These are phyloP conservation scores for Boletus rubroflammeus DNA, from an alignment of 768 basidiomycete species.

Conservation along the genomic window DNA sequence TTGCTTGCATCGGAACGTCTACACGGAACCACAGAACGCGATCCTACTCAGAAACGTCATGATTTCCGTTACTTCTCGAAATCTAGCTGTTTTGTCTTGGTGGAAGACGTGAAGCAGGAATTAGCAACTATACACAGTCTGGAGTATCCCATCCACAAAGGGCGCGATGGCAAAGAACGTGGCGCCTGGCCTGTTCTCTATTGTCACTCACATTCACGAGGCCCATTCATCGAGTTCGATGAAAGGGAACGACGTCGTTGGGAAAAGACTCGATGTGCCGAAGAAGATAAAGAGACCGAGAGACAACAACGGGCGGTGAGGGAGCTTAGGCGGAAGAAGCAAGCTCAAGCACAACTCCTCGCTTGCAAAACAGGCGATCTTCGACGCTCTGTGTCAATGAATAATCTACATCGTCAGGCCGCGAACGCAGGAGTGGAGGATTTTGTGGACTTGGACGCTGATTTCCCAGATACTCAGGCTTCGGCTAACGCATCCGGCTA, in stretches of 20 bases:
- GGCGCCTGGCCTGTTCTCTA: conserved; percentile 82
- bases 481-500: conserved; percentile 72
- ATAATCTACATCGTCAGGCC: conserved; percentile 61
- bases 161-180: conserved; percentile 48
- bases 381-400: conserved; percentile 72
- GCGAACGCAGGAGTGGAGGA: conserved; percentile 40
- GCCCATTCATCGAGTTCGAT: conserved; percentile 74
- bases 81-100: conserved; percentile 72
- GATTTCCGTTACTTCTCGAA: conserved; percentile 86
- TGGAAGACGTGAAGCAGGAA: conserved; percentile 87
- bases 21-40: conserved; percentile 85
- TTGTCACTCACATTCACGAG: conserved; percentile 69
- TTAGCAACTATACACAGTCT: conserved; percentile 80
- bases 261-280: conserved; percentile 49
- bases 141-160: conserved; percentile 65
- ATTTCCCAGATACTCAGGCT: conserved; percentile 36
- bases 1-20: conserved; percentile 79
- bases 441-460: conserved; percentile 40
- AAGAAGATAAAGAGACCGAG: conserved; percentile 37
- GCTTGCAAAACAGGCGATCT: conserved; percentile 48
- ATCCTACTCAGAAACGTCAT: conserved; percentile 81
- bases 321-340: conserved; percentile 29
- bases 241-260: conserved; percentile 67
- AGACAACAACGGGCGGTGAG: conserved; percentile 24
- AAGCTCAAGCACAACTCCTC: conserved; percentile 25